phyloP scores from a whole-genome alignment of 352 stramenopile genomes.

The Phytopythium montanum region DNA sequence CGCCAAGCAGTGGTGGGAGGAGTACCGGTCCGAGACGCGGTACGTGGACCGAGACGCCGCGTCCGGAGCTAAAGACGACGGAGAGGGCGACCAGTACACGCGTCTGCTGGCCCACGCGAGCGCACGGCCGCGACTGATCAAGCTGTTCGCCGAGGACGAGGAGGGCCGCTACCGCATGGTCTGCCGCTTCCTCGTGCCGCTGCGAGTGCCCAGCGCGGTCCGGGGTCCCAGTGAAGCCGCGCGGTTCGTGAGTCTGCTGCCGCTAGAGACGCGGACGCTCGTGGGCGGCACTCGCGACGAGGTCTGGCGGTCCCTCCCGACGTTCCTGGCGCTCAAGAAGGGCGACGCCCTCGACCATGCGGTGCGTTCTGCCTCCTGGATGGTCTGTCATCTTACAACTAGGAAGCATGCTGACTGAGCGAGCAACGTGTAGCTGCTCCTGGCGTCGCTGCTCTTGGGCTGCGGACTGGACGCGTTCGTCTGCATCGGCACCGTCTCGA shows the following conservation, averaged over 20 bases:
- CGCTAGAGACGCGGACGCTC: slow-evolving; percentile 46
- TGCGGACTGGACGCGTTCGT: slow-evolving; percentile 89
- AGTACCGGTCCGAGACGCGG: slow-evolving; percentile 46
- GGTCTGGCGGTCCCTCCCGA: slow-evolving; percentile 70
- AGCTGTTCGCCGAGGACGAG: slow-evolving; percentile 88
- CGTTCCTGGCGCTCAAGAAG: slow-evolving; percentile 66
- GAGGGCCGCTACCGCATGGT: slow-evolving; percentile 80
- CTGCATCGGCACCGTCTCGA: slow-evolving; percentile 74
- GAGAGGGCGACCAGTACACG: slow-evolving; percentile 23
- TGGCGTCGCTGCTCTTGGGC: slow-evolving; percentile 84
- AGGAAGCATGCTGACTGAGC: background rate
- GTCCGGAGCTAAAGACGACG: slow-evolving; percentile 5
- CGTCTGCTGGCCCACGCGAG: slow-evolving; percentile 12
- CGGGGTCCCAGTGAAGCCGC: slow-evolving; percentile 77
- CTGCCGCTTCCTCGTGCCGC: slow-evolving; percentile 75
- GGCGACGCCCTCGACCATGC: slow-evolving; percentile 85
- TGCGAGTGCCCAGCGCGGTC: slow-evolving; percentile 48
- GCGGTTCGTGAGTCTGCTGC: slow-evolving; percentile 80
- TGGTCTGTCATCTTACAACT: too few relatives aligned
- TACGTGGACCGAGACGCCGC: slow-evolving; percentile 6
- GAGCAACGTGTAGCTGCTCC: slow-evolving; percentile 44
- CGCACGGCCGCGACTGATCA: slow-evolving; percentile 45
- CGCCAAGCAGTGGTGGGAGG: slow-evolving; percentile 83
- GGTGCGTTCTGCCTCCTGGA: slow-evolving; percentile 16
- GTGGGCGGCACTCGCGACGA: slow-evolving; percentile 63